Conservation (phyloP, 2,329 filamentous ascomycete species). For the Epichloe baconii region DNA sequence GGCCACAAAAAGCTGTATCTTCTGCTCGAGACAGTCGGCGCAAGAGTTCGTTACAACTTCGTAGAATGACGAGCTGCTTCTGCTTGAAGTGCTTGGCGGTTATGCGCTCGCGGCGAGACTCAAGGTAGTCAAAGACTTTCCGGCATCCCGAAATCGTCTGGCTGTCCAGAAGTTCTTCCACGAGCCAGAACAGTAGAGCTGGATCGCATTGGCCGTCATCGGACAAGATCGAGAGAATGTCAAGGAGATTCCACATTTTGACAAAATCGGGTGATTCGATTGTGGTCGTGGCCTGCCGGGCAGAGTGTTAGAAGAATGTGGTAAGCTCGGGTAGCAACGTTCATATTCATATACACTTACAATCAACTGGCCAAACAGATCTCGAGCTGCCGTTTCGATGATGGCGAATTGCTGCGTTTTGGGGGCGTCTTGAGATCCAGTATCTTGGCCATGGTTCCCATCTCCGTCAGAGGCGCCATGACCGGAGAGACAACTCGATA, state of each 20-base stretch:
- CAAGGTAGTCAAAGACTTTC: conserved; percentile 85
- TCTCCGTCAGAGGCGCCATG: conserved; percentile 14
- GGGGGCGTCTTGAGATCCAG: conserved; percentile 25
- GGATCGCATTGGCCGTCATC: conserved; percentile 69
- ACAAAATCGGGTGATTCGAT: conserved; percentile 72
- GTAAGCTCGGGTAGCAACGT: not conserved
- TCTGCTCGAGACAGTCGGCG: conserved; percentile 87
- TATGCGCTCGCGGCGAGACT: conserved; percentile 81
- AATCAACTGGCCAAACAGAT: conserved; percentile 66
- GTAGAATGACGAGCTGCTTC: conserved; percentile 80
- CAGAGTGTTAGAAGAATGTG: not conserved
- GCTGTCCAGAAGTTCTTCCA: conserved; percentile 91
- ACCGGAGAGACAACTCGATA: conserved; percentile 23
- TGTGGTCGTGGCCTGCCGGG: conserved; percentile 51
- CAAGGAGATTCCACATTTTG: conserved; percentile 83
- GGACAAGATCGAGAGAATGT: conserved; percentile 78
- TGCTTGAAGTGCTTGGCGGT: conserved; percentile 68
- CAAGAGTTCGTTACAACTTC: conserved; percentile 91
- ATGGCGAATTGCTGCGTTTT: conserved; percentile 48
- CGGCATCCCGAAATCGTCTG: conserved; percentile 89
- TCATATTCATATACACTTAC: conserved; percentile 34
- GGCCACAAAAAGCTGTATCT: conserved; percentile 91
- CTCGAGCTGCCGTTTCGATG: conserved; percentile 72
- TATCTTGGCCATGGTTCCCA: conserved; percentile 12
- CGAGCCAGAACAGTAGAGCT: conserved; percentile 73